A percentile compares a stretch with the other conserved stretches of the same genome.
Conservation (phyloP, 2,329 filamentous ascomycete genomes). For the Colletotrichum echinochloae region DNA sequence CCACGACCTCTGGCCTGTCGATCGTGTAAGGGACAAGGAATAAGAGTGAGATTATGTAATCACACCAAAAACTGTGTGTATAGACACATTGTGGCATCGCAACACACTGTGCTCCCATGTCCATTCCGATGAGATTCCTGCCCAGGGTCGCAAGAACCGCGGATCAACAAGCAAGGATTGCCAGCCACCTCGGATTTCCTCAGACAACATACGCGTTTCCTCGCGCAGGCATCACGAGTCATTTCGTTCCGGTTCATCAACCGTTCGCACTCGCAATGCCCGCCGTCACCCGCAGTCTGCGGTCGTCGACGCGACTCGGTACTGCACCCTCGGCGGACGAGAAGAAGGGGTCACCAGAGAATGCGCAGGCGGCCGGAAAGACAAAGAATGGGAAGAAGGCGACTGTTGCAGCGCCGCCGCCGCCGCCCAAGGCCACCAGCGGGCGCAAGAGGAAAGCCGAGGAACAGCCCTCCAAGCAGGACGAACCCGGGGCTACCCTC, state of each 20-base stretch:
- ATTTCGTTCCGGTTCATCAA: no score
- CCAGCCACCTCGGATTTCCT: background rate
- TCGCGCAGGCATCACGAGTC: no score
- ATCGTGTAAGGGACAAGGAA: background rate
- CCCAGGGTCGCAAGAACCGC: background rate
- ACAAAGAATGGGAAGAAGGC: background rate
- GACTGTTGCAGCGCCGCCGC: background rate
- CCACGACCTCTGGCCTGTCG: no score
- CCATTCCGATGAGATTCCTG: background rate
- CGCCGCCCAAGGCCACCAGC: background rate
- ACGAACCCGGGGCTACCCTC: background rate
- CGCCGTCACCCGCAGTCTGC: slow-evolving; percentile 23
- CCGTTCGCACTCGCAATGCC: slow-evolving; percentile 12
- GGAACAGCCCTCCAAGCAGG: background rate
- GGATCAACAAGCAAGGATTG: background rate
- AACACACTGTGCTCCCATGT: slow-evolving; percentile 23
- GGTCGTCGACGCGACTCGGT: slow-evolving; percentile 35
- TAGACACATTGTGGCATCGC: background rate
- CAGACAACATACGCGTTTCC: background rate
- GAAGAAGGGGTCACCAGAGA: background rate
- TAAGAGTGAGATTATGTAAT: slow-evolving; percentile 17
- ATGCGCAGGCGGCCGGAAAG: background rate
- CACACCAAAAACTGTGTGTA: background rate
- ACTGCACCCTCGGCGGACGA: background rate
- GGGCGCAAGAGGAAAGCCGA: slow-evolving; percentile 23